Evolutionary conservation across 2,329 filamentous ascomycete genomes (phyloP).

Genomic region (Sporothrix humicola): DNA sequence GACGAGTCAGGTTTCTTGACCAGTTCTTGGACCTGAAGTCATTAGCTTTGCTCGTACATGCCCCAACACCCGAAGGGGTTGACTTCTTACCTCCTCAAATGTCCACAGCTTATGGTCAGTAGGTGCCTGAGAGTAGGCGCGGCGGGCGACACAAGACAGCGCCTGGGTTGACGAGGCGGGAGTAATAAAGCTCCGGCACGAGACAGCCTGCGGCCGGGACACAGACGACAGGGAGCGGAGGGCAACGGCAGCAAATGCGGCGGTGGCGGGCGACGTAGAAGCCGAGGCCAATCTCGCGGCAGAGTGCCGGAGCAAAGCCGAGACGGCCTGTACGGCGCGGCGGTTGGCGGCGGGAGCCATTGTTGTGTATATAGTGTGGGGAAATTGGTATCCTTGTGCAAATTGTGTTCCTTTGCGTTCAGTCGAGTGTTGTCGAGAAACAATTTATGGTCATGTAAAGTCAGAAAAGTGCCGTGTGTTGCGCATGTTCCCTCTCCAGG

Average conservation of each 20-base stretch:
- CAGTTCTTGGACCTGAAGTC: conserved; percentile 50
- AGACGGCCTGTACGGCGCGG: conserved; percentile 20
- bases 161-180: neutral
- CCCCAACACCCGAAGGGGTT: neutral
- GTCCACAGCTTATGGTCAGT: conserved; percentile 52
- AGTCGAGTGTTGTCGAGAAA: too few species aligned
- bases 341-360: conserved; percentile 7
- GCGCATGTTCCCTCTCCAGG: neutral
- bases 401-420: neutral
- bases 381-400: neutral
- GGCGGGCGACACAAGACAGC: neutral
- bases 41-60: neutral
- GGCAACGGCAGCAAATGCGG: neutral
- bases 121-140: conserved; percentile 42
- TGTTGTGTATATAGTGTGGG: neutral
- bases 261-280: neutral
- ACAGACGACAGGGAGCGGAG: neutral
- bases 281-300: conserved; percentile 10
- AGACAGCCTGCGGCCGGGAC: neutral
- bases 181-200: neutral
- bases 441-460: neutral
- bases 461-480: neutral
- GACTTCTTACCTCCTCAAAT: conserved; percentile 51
- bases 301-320: conserved; percentile 28
- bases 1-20: conserved; percentile 43